Evolutionary conservation across 257 asterid genomes (phyloP).

Genomic region (Gentiana dahurica): DNA sequence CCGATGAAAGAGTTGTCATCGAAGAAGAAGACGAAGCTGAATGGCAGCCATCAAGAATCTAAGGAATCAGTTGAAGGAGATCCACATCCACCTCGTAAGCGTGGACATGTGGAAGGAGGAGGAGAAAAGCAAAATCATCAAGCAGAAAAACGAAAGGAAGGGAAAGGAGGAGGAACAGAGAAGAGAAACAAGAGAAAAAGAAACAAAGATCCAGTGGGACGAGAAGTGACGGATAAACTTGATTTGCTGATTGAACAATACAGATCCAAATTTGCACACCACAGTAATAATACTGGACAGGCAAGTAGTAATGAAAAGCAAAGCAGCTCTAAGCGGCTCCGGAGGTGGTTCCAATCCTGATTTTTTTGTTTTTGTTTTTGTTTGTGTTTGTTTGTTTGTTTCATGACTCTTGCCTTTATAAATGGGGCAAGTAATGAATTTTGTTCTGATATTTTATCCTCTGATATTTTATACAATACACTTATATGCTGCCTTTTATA

Average conservation of each 20-base stretch:
- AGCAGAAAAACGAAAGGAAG: conserved; percentile 21
- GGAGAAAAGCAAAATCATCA: conserved; percentile 18
- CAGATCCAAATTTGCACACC: conserved; percentile 50
- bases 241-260: conserved; percentile 72
- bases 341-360: conserved; percentile 78
- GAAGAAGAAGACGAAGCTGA: conserved; percentile 8
- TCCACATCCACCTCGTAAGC: conserved; percentile 11
- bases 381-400: too few species aligned
- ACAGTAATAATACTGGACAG: conserved; percentile 13
- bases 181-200: conserved; percentile 41
- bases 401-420: too few species aligned
- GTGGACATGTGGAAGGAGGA: conserved; percentile 18
- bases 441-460: too few species aligned
- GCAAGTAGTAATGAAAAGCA: conserved; percentile 29
- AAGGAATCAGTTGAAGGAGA: conserved; percentile 12
- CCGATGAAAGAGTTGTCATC: conserved; percentile 11
- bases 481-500: too few species aligned
- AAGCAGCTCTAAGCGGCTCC: conserved; percentile 55
- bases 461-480: too few species aligned
- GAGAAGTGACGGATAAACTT: conserved; percentile 61
- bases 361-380: not conserved
- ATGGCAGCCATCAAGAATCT: conserved; percentile 13
- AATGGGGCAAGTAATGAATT: too few species aligned
- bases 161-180: conserved; percentile 15
- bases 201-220: conserved; percentile 58